Percentiles rank a stretch among this genome's conserved stretches.
Evolutionary conservation across 805 yeast genomes (phyloP).

Genomic region (Hanseniaspora guilliermondii): DNA sequence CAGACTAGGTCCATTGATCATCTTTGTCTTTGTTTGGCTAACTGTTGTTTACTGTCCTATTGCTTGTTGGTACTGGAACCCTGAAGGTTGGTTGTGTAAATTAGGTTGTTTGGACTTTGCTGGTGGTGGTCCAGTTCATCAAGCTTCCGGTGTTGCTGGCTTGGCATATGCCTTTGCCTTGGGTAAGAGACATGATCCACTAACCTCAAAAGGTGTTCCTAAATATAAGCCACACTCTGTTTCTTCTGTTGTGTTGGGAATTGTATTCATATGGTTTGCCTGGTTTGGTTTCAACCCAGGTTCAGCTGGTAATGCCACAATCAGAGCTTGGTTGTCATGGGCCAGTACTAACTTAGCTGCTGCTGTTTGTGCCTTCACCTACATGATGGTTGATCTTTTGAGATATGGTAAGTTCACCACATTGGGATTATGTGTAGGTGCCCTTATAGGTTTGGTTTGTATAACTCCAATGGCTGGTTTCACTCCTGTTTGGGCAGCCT

Average conservation of each 20-base stretch:
- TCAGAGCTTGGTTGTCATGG: conserved; percentile 90
- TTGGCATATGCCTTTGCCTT: conserved; percentile 81
- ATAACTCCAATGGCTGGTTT: conserved; percentile 95
- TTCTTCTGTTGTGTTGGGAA: conserved; percentile 79
- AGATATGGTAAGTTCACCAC: conserved; percentile 83
- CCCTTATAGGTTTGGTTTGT: conserved; percentile 86
- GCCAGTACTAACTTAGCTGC: conserved; percentile 92
- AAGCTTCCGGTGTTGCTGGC: conserved; percentile 88
- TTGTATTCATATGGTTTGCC: conserved; percentile 92
- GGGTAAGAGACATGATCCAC: conserved; percentile 80
- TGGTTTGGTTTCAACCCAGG: conserved; percentile 99
- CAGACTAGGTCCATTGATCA: conserved; percentile 90
- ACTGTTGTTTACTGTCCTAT: conserved; percentile 91
- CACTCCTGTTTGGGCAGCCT: conserved; percentile 83
- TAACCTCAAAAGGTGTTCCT: conserved; percentile 57
- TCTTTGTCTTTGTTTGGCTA: conserved; percentile 85
- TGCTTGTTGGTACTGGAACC: conserved; percentile 97
- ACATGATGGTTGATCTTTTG: conserved; percentile 85
- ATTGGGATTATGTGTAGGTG: conserved; percentile 88
- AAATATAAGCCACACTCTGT: conserved; percentile 91
- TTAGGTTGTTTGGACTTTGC: conserved; percentile 91
- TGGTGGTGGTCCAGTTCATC: conserved; percentile 98
- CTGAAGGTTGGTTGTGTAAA: conserved; percentile 73
- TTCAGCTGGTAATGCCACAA: conserved; percentile 83
- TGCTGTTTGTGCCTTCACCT: conserved; percentile 79